Evolutionary conservation across 108 stramenopile genomes (phyloP).

Genomic region (Skeletonema tropicum): DNA sequence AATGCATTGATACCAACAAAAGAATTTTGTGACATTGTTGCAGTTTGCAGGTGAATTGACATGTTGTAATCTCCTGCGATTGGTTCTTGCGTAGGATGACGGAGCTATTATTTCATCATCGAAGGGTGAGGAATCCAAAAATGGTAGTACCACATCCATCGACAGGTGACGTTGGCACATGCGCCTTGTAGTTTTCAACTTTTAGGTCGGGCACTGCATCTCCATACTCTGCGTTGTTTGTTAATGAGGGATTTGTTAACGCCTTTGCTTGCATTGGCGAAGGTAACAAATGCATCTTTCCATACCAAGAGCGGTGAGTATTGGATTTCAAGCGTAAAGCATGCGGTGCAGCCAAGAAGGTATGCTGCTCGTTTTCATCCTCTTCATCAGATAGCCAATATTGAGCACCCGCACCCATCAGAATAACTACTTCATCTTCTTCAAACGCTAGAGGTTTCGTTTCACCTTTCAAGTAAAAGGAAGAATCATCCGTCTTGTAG

Average conservation of each 20-base stretch:
- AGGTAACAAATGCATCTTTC: conserved; percentile 80
- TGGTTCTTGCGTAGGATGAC: not conserved
- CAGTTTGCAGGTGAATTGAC: conserved; percentile 61
- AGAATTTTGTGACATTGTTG: conserved; percentile 82
- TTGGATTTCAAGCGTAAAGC: conserved; percentile 57
- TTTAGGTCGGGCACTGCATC: conserved; percentile 16
- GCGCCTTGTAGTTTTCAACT: conserved; percentile 28
- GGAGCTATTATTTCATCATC: not conserved
- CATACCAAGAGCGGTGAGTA: conserved; percentile 67
- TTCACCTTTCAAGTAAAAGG: conserved; percentile 45
- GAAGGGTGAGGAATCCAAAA: not conserved
- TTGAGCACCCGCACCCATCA: conserved; percentile 78
- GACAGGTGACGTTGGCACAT: conserved; percentile 31
- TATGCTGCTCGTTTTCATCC: not conserved
- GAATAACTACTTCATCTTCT: conserved; percentile 53
- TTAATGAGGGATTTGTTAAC: not conserved
- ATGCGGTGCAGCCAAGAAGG: conserved; percentile 68
- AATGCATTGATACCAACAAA: conserved; percentile 82
- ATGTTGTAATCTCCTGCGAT: conserved; percentile 44
- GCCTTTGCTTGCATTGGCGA: conserved; percentile 9
- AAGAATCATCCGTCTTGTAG: conserved; percentile 27
- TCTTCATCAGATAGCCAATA: conserved; percentile 55
- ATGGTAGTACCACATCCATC: conserved; percentile 42
- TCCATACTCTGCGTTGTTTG: conserved; percentile 18
- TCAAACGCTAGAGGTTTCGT: conserved; percentile 28